Evolutionary conservation across 169 alveolate species (phyloP).

Genomic region (Plasmodium relictum): DNA sequence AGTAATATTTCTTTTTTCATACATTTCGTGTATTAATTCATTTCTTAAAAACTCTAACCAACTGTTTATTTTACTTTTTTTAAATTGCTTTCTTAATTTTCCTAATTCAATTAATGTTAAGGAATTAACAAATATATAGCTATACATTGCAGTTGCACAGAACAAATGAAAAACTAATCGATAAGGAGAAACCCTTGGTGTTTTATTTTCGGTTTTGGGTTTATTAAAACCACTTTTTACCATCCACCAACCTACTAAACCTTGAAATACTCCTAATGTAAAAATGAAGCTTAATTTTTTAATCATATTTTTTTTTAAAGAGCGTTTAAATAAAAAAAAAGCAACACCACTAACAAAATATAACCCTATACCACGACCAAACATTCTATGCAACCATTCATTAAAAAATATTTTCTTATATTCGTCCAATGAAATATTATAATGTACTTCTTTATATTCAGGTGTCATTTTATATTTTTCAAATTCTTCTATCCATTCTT

Average conservation of each 20-base stretch:
- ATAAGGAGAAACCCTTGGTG: constrained; percentile 89
- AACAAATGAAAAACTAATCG: constrained; percentile 81
- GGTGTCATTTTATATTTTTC: constrained; percentile 89
- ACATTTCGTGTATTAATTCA: constrained; percentile 54
- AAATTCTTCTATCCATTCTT: constrained; percentile 92
- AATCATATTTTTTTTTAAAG: constrained; percentile 78
- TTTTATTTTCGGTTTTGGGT: constrained; percentile 84
- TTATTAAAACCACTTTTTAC: constrained; percentile 86
- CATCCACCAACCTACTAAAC: constrained; percentile 88
- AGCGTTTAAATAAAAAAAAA: constrained; percentile 84
- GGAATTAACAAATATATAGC: constrained; percentile 81
- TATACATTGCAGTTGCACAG: constrained; percentile 84
- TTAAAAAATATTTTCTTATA: constrained; percentile 89
- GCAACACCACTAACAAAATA: constrained; percentile 86
- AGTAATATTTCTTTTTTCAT: constrained; percentile 55
- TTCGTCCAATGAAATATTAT: constrained; percentile 90
- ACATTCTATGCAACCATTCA: constrained; percentile 93
- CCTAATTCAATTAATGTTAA: constrained; percentile 77
- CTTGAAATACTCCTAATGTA: constrained; percentile 84
- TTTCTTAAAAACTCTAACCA: constrained; percentile 57
- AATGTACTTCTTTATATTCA: constrained; percentile 90
- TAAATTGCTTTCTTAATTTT: constrained; percentile 36
- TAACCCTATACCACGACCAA: constrained; percentile 90
- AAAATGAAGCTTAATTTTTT: constrained; percentile 77
- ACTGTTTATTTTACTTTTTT: constrained; percentile 29